phyloP scores from a whole-genome alignment of 768 basidiomycete genomes.

The Lentinula sp. region DNA sequence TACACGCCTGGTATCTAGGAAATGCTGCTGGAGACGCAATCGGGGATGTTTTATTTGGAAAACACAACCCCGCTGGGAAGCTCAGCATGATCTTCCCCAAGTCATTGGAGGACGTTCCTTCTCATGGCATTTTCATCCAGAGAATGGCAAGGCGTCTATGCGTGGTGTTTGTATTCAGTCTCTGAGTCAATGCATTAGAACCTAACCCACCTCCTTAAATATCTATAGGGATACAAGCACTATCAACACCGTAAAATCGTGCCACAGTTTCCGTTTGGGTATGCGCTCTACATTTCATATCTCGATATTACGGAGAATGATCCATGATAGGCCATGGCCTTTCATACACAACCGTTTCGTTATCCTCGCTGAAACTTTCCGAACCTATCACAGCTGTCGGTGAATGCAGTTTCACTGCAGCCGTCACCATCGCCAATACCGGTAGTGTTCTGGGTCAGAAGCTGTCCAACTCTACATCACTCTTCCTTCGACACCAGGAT shows the following conservation, averaged over 20 bases:
- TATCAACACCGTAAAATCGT: constrained; percentile 57
- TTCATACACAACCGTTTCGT: constrained; percentile 46
- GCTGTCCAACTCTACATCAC: constrained; percentile 59
- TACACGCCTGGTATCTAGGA: constrained; percentile 84
- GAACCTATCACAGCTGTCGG: constrained; percentile 18
- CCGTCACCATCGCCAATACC: constrained; percentile 41
- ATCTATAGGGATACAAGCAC: constrained; percentile 60
- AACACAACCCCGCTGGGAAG: constrained; percentile 71
- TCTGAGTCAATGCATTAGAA: not conserved
- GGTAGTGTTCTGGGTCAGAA: constrained; percentile 40
- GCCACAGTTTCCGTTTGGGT: constrained; percentile 75
- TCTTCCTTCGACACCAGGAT: constrained; percentile 30
- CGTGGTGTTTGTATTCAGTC: constrained; percentile 40
- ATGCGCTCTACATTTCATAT: constrained; percentile 13
- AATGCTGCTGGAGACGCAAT: constrained; percentile 79
- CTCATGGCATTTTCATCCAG: constrained; percentile 62
- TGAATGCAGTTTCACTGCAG: constrained; percentile 30
- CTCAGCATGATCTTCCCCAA: constrained; percentile 78
- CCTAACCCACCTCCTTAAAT: not conserved
- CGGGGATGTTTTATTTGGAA: constrained; percentile 76
- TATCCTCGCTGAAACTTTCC: constrained; percentile 34
- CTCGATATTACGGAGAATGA: not conserved
- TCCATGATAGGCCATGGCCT: constrained; percentile 31
- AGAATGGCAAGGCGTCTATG: constrained; percentile 64
- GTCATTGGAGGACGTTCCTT: constrained; percentile 61